These are phyloP conservation scores for Xylaria grammica DNA, from an alignment of 495 filamentous ascomycete genomes.

Conservation along the genomic window DNA sequence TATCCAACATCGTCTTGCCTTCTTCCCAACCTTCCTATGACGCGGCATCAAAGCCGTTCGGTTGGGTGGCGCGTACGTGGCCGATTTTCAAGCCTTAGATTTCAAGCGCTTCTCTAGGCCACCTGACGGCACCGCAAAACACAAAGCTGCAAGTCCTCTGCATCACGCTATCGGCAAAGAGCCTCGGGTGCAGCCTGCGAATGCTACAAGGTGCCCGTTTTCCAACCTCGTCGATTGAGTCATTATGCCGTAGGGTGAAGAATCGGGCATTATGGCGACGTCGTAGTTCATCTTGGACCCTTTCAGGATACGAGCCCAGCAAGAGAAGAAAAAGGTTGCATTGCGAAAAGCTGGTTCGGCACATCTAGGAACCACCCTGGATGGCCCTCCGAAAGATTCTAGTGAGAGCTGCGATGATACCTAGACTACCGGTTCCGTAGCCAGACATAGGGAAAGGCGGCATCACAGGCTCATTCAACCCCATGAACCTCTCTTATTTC, in stretches of 20 bases:
- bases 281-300: conserved; percentile 62
- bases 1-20: conserved; percentile 43
- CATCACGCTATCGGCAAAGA: conserved; percentile 55
- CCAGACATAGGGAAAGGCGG: conserved; percentile 84
- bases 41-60: conserved; percentile 62
- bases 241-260: conserved; percentile 65
- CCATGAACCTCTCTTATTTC: conserved; percentile 77
- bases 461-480: conserved; percentile 69
- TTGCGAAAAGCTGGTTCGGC: conserved; percentile 52
- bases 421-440: conserved; percentile 74
- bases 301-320: conserved; percentile 63
- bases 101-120: conserved; percentile 58
- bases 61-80: conserved; percentile 58
- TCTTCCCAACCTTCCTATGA: conserved; percentile 56
- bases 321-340: conserved; percentile 65
- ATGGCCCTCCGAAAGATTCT: conserved; percentile 67
- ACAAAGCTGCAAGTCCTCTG: conserved; percentile 53
- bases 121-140: conserved; percentile 53
- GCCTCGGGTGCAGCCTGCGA: conserved; percentile 55
- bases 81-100: conserved; percentile 55
- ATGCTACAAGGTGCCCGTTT: conserved; percentile 61
- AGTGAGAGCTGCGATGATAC: conserved; percentile 65
- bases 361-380: conserved; percentile 68
- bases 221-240: conserved; percentile 76
- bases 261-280: conserved; percentile 50